Conservation (phyloP, 2,329 filamentous ascomycete species). For the Byssochlamys sp. region DNA sequence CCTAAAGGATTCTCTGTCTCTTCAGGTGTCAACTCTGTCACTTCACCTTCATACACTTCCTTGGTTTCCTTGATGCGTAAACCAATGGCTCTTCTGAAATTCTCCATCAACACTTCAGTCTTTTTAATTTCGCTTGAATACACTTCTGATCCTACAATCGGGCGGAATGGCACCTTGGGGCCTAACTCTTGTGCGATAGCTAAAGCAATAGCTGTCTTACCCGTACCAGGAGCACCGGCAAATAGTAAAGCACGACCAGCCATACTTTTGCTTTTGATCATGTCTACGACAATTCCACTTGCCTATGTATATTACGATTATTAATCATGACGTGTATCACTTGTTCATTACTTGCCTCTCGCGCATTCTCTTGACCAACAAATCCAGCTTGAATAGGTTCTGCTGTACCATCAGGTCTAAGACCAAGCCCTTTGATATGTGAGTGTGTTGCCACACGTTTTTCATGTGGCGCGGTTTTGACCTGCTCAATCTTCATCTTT, state of each 20-base stretch:
- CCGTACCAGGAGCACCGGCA: conserved; percentile 87
- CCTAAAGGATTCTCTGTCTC: conserved; percentile 96
- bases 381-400: conserved; percentile 74
- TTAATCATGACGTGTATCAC: conserved; percentile 37
- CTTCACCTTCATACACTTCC: conserved; percentile 97
- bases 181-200: conserved; percentile 94
- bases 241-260: conserved; percentile 85
- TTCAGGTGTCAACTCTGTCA: conserved; percentile 92
- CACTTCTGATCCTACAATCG: conserved; percentile 94
- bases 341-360: too few relatives aligned
- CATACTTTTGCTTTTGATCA: conserved; percentile 96
- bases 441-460: conserved; percentile 91
- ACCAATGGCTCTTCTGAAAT: conserved; percentile 92
- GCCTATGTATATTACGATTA: conserved; percentile 50
- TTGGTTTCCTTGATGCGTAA: conserved; percentile 96
- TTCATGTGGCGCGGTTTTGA: too few relatives aligned
- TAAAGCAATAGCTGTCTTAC: conserved; percentile 90
- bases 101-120: conserved; percentile 98
- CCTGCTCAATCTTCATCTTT: too few relatives aligned
- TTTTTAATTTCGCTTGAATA: conserved; percentile 99
- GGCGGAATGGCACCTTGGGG: conserved; percentile 96
- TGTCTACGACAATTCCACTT: conserved; percentile 87
- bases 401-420: conserved; percentile 75
- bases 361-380: conserved; percentile 74
- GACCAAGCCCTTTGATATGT: conserved; percentile 92